phyloP scores from a whole-genome alignment of 129 eudicot genomes.

The Dittrichia graveolens region DNA sequence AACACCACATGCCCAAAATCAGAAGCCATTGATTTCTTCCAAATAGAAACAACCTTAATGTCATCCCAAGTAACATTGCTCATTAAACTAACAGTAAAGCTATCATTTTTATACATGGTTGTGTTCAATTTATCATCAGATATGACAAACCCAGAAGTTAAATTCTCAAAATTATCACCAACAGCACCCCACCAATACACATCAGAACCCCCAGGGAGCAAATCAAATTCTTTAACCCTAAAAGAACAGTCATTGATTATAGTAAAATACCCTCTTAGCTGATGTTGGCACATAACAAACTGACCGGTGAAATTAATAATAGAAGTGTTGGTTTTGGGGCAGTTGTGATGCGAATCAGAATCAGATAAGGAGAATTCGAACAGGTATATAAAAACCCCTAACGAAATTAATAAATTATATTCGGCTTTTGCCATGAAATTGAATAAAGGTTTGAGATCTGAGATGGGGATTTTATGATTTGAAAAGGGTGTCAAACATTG shows the following conservation, averaged over 20 bases:
- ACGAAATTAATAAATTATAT: constrained; percentile 22
- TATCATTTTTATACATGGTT: constrained; percentile 57
- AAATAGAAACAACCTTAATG: constrained; percentile 62
- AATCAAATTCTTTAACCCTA: constrained; percentile 71
- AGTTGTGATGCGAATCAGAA: constrained; percentile 18
- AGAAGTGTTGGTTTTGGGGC: constrained; percentile 53
- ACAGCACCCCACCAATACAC: constrained; percentile 94
- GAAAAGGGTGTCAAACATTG: background rate
- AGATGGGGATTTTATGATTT: background rate
- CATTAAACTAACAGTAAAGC: constrained; percentile 55
- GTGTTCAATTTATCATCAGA: constrained; percentile 60
- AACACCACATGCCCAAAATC: constrained; percentile 76
- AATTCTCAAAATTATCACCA: constrained; percentile 56
- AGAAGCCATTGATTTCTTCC: constrained; percentile 70
- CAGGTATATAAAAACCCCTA: constrained; percentile 21
- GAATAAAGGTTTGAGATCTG: background rate
- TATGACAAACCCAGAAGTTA: constrained; percentile 71
- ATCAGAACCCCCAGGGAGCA: constrained; percentile 76
- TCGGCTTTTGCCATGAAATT: constrained; percentile 27
- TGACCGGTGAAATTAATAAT: constrained; percentile 51
- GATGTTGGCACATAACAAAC: constrained; percentile 81
- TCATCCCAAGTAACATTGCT: constrained; percentile 78
- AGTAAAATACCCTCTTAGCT: constrained; percentile 66
- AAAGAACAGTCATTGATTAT: constrained; percentile 80
- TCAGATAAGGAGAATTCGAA: constrained; percentile 24